phyloP scores from a whole-genome alignment of 768 basidiomycete genomes.

The Lactarius evosmus region DNA sequence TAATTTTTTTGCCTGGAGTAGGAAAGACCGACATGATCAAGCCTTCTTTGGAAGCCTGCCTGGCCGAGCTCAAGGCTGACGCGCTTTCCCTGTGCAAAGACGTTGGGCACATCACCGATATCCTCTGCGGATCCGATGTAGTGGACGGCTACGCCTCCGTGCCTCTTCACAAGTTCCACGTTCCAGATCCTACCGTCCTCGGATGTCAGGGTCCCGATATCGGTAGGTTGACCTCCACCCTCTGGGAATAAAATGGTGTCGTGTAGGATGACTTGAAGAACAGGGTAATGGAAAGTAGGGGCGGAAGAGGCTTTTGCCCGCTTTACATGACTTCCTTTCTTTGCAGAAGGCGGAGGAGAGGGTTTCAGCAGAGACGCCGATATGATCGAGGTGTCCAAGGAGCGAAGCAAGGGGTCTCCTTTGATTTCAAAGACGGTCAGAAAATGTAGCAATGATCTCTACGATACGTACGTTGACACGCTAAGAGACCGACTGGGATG shows the following conservation, averaged over 20 bases:
- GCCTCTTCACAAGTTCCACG: conserved; percentile 63
- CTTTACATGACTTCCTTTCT: conserved; percentile 48
- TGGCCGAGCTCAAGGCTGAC: conserved; percentile 55
- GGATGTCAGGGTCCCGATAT: conserved; percentile 56
- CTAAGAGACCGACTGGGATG: conserved; percentile 72
- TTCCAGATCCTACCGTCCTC: conserved; percentile 48
- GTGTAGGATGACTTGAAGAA: conserved; percentile 65
- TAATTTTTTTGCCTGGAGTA: neutral
- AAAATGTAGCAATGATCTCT: neutral
- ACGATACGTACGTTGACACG: conserved; percentile 63
- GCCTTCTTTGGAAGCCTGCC: conserved; percentile 59
- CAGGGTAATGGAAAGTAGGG: conserved; percentile 44
- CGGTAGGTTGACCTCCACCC: conserved; percentile 79
- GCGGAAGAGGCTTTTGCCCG: conserved; percentile 53
- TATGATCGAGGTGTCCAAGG: conserved; percentile 56
- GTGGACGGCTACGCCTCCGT: conserved; percentile 74
- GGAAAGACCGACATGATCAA: conserved; percentile 60
- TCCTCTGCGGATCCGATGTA: conserved; percentile 49
- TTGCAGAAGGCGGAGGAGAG: conserved; percentile 36
- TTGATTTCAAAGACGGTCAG: conserved; percentile 31
- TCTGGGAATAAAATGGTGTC: conserved; percentile 83
- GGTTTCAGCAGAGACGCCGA: conserved; percentile 47
- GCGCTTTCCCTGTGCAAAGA: conserved; percentile 49
- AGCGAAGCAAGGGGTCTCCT: conserved; percentile 69
- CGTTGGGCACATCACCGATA: conserved; percentile 43